These are phyloP conservation scores for Noccaea bulbosa DNA, from an alignment of 345 rosid genomes.

Conservation along the genomic window DNA sequence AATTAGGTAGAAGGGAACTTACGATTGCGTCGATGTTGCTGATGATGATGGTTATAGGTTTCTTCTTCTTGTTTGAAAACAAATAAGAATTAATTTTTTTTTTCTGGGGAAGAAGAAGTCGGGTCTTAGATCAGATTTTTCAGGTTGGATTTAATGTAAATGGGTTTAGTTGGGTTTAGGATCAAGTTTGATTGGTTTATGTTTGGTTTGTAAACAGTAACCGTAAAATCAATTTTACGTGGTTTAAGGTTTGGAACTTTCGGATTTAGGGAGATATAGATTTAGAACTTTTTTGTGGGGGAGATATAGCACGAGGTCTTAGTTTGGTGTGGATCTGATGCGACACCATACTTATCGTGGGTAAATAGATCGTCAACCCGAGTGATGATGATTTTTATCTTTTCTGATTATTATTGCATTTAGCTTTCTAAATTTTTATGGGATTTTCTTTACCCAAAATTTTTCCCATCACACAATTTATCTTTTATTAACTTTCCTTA, in stretches of 20 bases:
- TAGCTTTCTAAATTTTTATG: not conserved
- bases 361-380: no score
- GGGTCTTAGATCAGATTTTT: constrained; percentile 44
- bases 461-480: not conserved
- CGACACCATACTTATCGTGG: no score
- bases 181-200: not conserved
- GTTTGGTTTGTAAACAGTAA: not conserved
- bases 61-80: no score
- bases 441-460: not conserved
- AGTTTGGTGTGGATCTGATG: no score
- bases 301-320: no score
- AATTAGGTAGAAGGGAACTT: no score
- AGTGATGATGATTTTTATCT: not conserved
- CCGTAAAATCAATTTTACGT: not conserved
- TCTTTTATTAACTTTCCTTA: constrained; percentile 3
- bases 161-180: not conserved
- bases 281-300: not conserved
- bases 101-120: not conserved
- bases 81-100: no score
- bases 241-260: not conserved
- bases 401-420: constrained; percentile 6
- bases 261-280: not conserved
- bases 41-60: no score
- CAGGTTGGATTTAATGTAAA: not conserved
- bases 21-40: no score